Evolutionary conservation across 495 filamentous ascomycete genomes (phyloP).

Genomic region (Tuber microsphaerosporum): DNA sequence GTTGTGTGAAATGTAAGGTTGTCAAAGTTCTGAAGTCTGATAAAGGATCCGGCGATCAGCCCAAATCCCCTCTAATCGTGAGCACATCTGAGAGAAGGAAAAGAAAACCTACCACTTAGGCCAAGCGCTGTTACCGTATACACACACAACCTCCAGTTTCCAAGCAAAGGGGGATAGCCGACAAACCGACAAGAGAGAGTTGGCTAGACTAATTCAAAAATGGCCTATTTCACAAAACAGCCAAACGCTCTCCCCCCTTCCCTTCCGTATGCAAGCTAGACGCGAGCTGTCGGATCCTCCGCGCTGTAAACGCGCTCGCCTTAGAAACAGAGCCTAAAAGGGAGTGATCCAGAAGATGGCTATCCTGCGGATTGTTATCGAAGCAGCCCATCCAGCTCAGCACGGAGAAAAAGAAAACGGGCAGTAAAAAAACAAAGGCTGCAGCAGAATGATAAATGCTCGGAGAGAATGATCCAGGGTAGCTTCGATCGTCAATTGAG

Average conservation of each 20-base stretch:
- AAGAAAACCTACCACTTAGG: background rate
- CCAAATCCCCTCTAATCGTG: background rate
- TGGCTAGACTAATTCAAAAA: background rate
- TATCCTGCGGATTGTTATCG: slow-evolving; percentile 24
- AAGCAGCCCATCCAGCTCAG: slow-evolving; percentile 33
- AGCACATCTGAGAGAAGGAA: background rate
- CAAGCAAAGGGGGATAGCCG: background rate
- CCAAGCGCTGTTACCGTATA: background rate
- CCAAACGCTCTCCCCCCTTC: slow-evolving; percentile 40
- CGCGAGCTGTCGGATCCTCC: slow-evolving; percentile 36
- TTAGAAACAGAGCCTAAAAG: slow-evolving; percentile 27
- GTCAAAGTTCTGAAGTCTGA: background rate
- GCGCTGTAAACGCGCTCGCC: slow-evolving; percentile 37
- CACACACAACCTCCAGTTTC: background rate
- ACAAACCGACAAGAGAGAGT: background rate
- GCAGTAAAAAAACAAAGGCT: background rate
- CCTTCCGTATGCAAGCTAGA: slow-evolving; percentile 40
- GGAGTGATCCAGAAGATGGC: slow-evolving; percentile 23
- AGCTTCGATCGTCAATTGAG: background rate
- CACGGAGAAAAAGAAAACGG: background rate
- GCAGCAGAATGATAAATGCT: background rate
- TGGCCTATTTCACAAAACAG: slow-evolving; percentile 28
- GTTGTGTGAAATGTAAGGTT: background rate
- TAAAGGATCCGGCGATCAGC: background rate
- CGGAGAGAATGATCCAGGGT: background rate